Conservation (phyloP, 1,284 basidiomycete species). For the Spongiforma sp. region DNA sequence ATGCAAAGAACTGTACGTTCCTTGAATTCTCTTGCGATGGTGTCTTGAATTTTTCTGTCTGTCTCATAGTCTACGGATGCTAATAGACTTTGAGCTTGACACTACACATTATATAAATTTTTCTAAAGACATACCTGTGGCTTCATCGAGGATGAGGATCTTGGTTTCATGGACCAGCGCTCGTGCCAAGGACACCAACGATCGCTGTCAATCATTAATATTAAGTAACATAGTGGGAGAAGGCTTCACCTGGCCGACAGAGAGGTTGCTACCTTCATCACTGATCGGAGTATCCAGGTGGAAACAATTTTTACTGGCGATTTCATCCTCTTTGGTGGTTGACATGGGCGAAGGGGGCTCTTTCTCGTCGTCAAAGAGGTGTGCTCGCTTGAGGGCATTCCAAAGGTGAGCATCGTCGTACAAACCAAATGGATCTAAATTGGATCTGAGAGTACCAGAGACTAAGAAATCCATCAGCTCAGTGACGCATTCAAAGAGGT, state of each 20-base stretch:
- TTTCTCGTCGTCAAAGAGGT: constrained; percentile 62
- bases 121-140: constrained; percentile 63
- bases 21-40: constrained; percentile 83
- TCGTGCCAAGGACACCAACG: constrained; percentile 81
- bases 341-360: background rate
- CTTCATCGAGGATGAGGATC: constrained; percentile 82
- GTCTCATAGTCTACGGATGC: constrained; percentile 86
- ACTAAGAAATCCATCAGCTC: constrained; percentile 41
- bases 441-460: constrained; percentile 82
- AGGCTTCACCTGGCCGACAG: constrained; percentile 52
- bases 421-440: constrained; percentile 81
- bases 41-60: constrained; percentile 84
- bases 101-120: background rate
- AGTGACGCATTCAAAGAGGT: background rate
- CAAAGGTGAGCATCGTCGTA: constrained; percentile 80
- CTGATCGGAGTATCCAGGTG: constrained; percentile 83
- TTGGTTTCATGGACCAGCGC: constrained; percentile 81
- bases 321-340: background rate
- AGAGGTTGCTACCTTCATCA: constrained; percentile 86
- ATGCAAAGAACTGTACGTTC: constrained; percentile 84
- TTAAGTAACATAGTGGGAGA: background rate
- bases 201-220: constrained; percentile 52
- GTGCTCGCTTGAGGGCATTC: constrained; percentile 83
- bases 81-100: constrained; percentile 20
- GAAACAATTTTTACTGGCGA: constrained; percentile 59